These are phyloP conservation scores for Fistulinella cinereoalba DNA, from an alignment of 1,284 basidiomycete genomes.

Conservation along the genomic window DNA sequence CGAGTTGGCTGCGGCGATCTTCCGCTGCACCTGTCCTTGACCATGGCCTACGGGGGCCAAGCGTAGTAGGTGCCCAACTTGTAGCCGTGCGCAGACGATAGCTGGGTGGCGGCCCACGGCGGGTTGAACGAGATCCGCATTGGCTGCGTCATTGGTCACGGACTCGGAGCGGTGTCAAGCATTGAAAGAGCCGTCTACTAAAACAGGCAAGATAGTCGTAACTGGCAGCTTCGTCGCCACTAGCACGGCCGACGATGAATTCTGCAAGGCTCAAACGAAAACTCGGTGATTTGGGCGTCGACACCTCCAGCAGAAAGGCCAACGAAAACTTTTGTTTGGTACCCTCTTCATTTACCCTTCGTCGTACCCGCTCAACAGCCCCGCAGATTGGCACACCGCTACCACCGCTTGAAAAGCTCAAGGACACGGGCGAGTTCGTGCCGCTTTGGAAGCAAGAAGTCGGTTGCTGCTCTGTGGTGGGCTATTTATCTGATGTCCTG, in stretches of 20 bases:
- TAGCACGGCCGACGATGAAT: conserved; percentile 41
- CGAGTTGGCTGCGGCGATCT: too few relatives aligned
- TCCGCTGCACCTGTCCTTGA: too few relatives aligned
- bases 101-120: too few relatives aligned
- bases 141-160: too few relatives aligned
- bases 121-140: too few relatives aligned
- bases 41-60: too few relatives aligned
- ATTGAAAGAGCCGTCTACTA: too few relatives aligned
- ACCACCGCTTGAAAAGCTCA: conserved; percentile 83
- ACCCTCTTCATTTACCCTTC: conserved; percentile 20
- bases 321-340: conserved; percentile 90
- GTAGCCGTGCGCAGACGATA: too few relatives aligned
- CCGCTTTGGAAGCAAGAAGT: conserved; percentile 98
- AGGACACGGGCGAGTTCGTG: conserved; percentile 90
- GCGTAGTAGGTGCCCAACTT: too few relatives aligned
- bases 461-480: conserved; percentile 21
- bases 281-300: conserved; percentile 77
- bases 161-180: too few relatives aligned
- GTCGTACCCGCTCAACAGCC: conserved; percentile 5
- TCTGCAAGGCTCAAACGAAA: conserved; percentile 65
- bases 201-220: too few relatives aligned
- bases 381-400: conserved; percentile 86
- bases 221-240: too few relatives aligned
- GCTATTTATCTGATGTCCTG: conserved; percentile 20
- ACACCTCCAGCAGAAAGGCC: conserved; percentile 63